These are phyloP conservation scores for Neurospora crassa DNA, from an alignment of 2,329 filamentous ascomycete species.

Conservation along the genomic window DNA sequence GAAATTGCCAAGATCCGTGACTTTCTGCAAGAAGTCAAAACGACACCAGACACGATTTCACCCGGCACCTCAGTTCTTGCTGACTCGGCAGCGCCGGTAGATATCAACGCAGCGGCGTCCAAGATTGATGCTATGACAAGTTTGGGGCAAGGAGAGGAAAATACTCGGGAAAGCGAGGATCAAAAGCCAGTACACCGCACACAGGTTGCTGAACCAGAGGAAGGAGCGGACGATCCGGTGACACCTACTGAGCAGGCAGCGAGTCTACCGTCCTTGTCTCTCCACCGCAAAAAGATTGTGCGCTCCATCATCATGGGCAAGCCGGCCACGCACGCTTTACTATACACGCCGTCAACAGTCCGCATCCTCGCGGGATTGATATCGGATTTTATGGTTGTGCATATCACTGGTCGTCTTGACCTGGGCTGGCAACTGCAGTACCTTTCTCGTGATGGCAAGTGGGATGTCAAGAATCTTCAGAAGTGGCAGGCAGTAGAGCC, in stretches of 20 bases:
- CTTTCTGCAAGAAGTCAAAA: slow-evolving; percentile 25
- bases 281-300: slow-evolving; percentile 44
- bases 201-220: slow-evolving; percentile 5
- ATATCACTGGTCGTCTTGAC: slow-evolving; percentile 68
- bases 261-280: slow-evolving; percentile 35
- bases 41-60: slow-evolving; percentile 3
- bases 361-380: slow-evolving; percentile 73
- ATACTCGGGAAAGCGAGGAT: slow-evolving; percentile 13
- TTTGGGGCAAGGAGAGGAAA: slow-evolving; percentile 24
- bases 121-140: slow-evolving; percentile 20
- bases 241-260: slow-evolving; percentile 26
- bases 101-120: slow-evolving; percentile 22
- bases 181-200: slow-evolving; percentile 27
- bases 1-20: slow-evolving; percentile 60
- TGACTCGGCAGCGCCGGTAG: slow-evolving; percentile 36
- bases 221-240: slow-evolving; percentile 22
- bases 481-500: slow-evolving; percentile 80
- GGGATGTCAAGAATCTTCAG: slow-evolving; percentile 92
- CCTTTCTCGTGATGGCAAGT: slow-evolving; percentile 83
- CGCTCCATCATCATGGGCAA: slow-evolving; percentile 62
- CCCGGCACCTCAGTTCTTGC: slow-evolving; percentile 22
- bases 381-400: slow-evolving; percentile 66
- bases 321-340: slow-evolving; percentile 73
- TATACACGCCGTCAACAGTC: slow-evolving; percentile 69
- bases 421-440: slow-evolving; percentile 88